Percentiles rank a stretch among this genome's conserved stretches.
phyloP scores from a whole-genome alignment of 352 stramenopile species.

The Blastocystis sp. region DNA sequence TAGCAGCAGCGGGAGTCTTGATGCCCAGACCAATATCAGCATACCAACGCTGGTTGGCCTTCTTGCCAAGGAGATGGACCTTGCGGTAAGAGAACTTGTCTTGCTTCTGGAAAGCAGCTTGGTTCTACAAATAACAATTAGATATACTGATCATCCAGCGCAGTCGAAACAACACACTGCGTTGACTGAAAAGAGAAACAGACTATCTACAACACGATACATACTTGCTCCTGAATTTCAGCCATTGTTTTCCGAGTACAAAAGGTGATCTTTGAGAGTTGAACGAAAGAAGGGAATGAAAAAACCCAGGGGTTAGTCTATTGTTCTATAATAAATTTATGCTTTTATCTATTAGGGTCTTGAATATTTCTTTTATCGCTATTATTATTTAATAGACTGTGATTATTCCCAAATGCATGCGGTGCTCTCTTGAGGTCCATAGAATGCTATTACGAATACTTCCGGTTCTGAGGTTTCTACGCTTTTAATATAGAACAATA shows the following conservation, averaged over 20 bases:
- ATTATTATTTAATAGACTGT: too few relatives aligned
- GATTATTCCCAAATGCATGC: background rate
- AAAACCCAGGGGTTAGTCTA: background rate
- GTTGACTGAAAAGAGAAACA: background rate
- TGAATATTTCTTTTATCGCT: too few relatives aligned
- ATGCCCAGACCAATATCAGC: conserved; percentile 39
- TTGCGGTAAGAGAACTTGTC: conserved; percentile 62
- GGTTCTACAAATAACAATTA: conserved; percentile 10
- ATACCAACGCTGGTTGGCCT: conserved; percentile 62
- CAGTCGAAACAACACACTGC: background rate
- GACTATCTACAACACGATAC: background rate
- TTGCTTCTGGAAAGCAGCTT: conserved; percentile 62
- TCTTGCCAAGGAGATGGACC: conserved; percentile 57
- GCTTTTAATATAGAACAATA: too few relatives aligned
- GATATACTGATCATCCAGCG: background rate
- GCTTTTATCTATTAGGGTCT: too few relatives aligned
- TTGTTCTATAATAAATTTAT: too few relatives aligned
- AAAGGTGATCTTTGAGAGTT: conserved; percentile 20
- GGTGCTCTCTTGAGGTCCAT: background rate
- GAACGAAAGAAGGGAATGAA: background rate
- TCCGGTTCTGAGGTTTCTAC: background rate
- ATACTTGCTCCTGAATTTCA: conserved; percentile 9
- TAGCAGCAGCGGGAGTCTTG: conserved; percentile 51
- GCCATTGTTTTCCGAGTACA: background rate
- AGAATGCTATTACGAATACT: background rate